Evolutionary conservation across 768 basidiomycete species (phyloP).

Genomic region (Flagelloscypha sp.): DNA sequence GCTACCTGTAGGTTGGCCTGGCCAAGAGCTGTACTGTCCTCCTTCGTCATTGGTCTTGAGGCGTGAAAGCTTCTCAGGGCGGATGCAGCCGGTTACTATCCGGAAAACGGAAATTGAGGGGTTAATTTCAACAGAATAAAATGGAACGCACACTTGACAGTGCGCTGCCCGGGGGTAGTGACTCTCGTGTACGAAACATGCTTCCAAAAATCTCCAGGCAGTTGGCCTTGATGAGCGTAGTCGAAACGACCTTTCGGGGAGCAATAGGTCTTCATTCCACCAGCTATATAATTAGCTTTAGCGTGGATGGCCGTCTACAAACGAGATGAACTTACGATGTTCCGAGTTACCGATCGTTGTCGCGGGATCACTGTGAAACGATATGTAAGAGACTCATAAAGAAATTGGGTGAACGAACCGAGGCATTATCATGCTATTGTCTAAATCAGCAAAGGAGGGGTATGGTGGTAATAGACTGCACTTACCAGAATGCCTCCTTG

Average conservation of each 20-base stretch:
- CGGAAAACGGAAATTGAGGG: too few relatives aligned
- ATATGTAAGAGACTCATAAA: too few relatives aligned
- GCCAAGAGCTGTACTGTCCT: constrained; percentile 21
- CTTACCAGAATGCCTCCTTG: constrained; percentile 14
- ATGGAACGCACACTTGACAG: constrained; percentile 14
- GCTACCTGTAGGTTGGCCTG: constrained; percentile 19
- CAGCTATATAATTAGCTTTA: too few relatives aligned
- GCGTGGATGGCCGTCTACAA: too few relatives aligned
- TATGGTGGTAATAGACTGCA: too few relatives aligned
- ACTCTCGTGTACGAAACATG: constrained; percentile 17
- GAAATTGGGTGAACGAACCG: too few relatives aligned
- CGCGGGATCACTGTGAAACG: too few relatives aligned
- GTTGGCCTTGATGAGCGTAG: constrained; percentile 16
- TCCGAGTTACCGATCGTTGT: constrained; percentile 21
- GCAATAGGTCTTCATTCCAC: constrained; percentile 18
- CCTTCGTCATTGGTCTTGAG: constrained; percentile 18
- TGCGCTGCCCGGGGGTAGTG: constrained; percentile 14
- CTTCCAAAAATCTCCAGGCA: constrained; percentile 18
- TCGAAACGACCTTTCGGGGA: constrained; percentile 14
- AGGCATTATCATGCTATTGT: constrained; percentile 23
- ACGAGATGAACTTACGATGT: too few relatives aligned
- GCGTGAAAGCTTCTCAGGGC: constrained; percentile 12
- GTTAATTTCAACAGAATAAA: too few relatives aligned
- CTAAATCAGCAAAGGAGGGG: too few relatives aligned
- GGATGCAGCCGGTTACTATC: constrained; percentile 19